These are phyloP conservation scores for Trichoderma koningiopsis DNA, from an alignment of 2,329 filamentous ascomycete species.

Conservation along the genomic window DNA sequence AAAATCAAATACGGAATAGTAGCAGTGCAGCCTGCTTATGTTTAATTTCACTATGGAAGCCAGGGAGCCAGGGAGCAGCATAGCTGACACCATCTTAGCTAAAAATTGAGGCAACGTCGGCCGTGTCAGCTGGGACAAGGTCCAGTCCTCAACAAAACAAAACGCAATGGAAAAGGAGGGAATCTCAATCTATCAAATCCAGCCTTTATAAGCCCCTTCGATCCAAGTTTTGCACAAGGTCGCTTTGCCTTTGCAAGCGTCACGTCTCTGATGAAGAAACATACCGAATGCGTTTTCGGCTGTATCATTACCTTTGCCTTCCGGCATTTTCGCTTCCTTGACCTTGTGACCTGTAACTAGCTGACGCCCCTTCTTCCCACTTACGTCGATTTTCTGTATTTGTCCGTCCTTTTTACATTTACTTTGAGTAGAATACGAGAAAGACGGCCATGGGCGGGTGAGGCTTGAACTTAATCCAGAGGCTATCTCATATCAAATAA, in stretches of 20 bases:
- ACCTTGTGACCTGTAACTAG: not conserved
- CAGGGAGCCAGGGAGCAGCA: not conserved
- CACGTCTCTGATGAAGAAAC: not conserved
- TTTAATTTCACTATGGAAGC: not conserved
- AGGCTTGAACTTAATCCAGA: not conserved
- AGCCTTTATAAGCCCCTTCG: not conserved
- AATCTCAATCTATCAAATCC: not conserved
- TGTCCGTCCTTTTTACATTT: not conserved
- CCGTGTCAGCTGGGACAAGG: not conserved
- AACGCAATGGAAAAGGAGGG: not conserved
- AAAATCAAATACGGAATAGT: not conserved
- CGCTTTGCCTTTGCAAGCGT: not conserved
- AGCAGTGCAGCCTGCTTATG: not conserved
- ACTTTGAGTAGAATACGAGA: not conserved
- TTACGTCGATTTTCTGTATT: not conserved
- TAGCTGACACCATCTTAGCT: not conserved
- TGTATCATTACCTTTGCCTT: not conserved
- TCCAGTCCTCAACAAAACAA: not conserved
- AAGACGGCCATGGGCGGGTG: not conserved
- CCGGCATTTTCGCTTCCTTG: not conserved
- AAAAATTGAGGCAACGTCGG: not conserved
- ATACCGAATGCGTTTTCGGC: not conserved
- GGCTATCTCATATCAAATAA: not conserved
- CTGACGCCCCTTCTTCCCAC: not conserved
- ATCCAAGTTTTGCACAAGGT: not conserved